These are phyloP conservation scores for Candida maesae DNA, from an alignment of 805 yeast genomes.

Conservation along the genomic window DNA sequence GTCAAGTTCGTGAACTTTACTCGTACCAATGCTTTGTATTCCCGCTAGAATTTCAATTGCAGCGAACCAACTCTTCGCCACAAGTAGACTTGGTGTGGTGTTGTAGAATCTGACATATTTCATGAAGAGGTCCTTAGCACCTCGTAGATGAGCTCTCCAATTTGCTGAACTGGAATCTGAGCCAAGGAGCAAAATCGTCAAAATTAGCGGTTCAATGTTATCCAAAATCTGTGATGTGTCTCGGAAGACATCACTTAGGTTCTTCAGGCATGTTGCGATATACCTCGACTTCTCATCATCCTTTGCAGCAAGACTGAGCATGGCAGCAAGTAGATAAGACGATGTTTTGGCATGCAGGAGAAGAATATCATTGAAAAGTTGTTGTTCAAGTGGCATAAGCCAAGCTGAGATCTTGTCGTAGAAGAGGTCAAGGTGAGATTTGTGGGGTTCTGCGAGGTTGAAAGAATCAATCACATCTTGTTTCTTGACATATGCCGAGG, in stretches of 20 bases:
- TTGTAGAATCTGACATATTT: constrained; percentile 35
- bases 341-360: constrained; percentile 45
- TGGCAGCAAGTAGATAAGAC: constrained; percentile 51
- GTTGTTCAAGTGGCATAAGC: constrained; percentile 31
- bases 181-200: constrained; percentile 63
- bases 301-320: constrained; percentile 54
- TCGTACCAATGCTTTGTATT: constrained; percentile 49
- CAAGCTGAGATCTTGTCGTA: constrained; percentile 23
- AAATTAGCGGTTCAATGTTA: constrained; percentile 62
- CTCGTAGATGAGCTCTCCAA: constrained; percentile 66
- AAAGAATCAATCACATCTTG: constrained; percentile 22
- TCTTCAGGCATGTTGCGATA: constrained; percentile 46
- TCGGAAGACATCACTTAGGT: constrained; percentile 37
- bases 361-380: constrained; percentile 49
- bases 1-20: constrained; percentile 43
- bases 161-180: constrained; percentile 50
- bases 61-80: constrained; percentile 54
- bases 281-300: constrained; percentile 37
- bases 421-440: constrained; percentile 21
- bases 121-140: constrained; percentile 59
- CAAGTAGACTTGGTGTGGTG: constrained; percentile 32
- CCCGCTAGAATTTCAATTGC: constrained; percentile 57
- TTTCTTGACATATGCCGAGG: constrained; percentile 19
- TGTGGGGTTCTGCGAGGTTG: constrained; percentile 22
- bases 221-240: constrained; percentile 38